Evolutionary conservation across 345 rosid genomes (phyloP).

Genomic region (Eucalyptus rudis): DNA sequence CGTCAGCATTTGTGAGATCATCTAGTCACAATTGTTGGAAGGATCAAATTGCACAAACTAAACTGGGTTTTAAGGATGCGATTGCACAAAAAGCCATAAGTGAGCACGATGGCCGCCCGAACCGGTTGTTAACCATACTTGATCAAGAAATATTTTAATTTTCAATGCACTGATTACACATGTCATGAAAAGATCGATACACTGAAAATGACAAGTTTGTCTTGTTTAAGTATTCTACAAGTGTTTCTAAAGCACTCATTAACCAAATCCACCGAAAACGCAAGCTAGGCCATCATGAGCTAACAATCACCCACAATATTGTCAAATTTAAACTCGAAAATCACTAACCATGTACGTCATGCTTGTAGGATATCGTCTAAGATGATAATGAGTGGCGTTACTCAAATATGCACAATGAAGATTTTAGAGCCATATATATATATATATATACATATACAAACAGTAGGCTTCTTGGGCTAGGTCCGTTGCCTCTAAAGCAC

Average conservation of each 20-base stretch:
- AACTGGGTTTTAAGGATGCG: background rate
- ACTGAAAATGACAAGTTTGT: background rate
- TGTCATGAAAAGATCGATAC: background rate
- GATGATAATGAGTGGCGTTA: no score
- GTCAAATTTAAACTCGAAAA: background rate
- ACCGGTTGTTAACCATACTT: background rate
- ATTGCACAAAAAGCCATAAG: background rate
- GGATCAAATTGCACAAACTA: background rate
- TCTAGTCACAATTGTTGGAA: background rate
- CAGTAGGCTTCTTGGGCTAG: background rate
- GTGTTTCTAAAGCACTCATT: background rate
- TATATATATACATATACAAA: background rate
- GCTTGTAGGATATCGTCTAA: background rate
- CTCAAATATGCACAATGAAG: no score
- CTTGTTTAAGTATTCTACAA: background rate
- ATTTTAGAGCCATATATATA: no score
- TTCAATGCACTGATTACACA: background rate
- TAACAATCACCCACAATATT: background rate
- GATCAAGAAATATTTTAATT: background rate
- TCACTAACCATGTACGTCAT: background rate
- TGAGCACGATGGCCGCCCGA: rapidly evolving
- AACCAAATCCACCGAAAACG: background rate
- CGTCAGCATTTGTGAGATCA: background rate
- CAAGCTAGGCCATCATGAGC: background rate
- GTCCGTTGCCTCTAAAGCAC: background rate